A percentile compares a stretch with the other conserved stretches of the same genome.
phyloP scores from a whole-genome alignment of 305 asterid species.

The Rubia occidens region DNA sequence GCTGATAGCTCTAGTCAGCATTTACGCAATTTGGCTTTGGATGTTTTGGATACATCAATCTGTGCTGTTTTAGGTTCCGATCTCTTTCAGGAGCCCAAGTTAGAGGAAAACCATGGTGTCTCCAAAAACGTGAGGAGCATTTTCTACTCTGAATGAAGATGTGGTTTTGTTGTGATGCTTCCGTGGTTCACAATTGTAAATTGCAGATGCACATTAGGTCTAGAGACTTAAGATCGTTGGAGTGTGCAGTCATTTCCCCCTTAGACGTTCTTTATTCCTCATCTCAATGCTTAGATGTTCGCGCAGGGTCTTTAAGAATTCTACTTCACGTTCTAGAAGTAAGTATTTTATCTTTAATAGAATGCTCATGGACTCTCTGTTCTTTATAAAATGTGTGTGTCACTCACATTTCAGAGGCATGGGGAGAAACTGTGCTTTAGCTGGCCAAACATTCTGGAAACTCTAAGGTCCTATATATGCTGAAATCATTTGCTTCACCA shows the following conservation, averaged over 20 bases:
- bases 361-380: background rate
- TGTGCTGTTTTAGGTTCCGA: slow-evolving; percentile 90
- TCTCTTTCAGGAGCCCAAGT: slow-evolving; percentile 45
- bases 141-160: slow-evolving; percentile 17
- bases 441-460: slow-evolving; percentile 81
- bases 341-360: slow-evolving; percentile 13
- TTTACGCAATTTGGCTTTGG: slow-evolving; percentile 69
- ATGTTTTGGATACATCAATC: slow-evolving; percentile 85
- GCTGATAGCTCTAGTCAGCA: slow-evolving; percentile 64
- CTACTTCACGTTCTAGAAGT: slow-evolving; percentile 96
- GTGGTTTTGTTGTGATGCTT: background rate
- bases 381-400: slow-evolving; percentile 12
- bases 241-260: slow-evolving; percentile 81
- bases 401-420: slow-evolving; percentile 64
- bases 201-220: slow-evolving; percentile 36
- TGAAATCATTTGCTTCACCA: background rate
- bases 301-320: slow-evolving; percentile 77
- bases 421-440: slow-evolving; percentile 88
- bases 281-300: slow-evolving; percentile 63
- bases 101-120: slow-evolving; percentile 34
- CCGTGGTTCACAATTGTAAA: slow-evolving; percentile 17
- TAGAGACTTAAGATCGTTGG: slow-evolving; percentile 63
- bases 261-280: slow-evolving; percentile 63
- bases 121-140: slow-evolving; percentile 44
- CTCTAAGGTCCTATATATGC: slow-evolving; percentile 52